phyloP scores from a whole-genome alignment of 2,329 filamentous ascomycete species.

The Penicillium corylophilum region DNA sequence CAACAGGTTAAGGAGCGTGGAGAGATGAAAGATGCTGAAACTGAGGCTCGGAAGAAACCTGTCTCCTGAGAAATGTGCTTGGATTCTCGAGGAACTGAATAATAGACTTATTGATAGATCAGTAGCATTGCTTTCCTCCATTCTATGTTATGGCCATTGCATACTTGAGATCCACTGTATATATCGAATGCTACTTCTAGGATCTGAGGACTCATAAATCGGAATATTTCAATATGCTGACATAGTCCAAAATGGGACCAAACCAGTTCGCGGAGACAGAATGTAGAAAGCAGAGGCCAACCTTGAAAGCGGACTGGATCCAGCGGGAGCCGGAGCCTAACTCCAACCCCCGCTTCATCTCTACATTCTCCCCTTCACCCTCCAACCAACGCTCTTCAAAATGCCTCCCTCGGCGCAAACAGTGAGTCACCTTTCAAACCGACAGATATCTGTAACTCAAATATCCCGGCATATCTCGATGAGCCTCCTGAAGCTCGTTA shows the following conservation, averaged over 20 bases:
- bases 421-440: slow-evolving; percentile 15
- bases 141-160: no score
- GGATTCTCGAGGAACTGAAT: no score
- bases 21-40: slow-evolving; percentile 11
- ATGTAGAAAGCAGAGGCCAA: background rate
- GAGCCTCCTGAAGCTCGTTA: background rate
- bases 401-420: slow-evolving; percentile 39
- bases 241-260: no score
- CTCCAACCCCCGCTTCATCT: slow-evolving; percentile 9
- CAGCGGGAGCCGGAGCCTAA: slow-evolving; percentile 2
- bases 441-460: background rate
- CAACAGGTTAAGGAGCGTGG: slow-evolving; percentile 19
- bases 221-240: no score
- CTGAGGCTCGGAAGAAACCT: background rate
- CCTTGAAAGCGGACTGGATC: background rate
- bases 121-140: no score
- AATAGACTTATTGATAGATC: background rate
- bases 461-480: background rate
- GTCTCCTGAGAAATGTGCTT: background rate
- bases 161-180: no score
- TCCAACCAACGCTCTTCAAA: slow-evolving; percentile 15
- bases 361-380: slow-evolving; percentile 11
- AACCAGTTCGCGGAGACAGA: background rate
- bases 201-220: no score
- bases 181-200: no score